Base-by-base conservation (phyloP, 2,329 filamentous ascomycete species). In the Aspergillus sp. region DNA sequence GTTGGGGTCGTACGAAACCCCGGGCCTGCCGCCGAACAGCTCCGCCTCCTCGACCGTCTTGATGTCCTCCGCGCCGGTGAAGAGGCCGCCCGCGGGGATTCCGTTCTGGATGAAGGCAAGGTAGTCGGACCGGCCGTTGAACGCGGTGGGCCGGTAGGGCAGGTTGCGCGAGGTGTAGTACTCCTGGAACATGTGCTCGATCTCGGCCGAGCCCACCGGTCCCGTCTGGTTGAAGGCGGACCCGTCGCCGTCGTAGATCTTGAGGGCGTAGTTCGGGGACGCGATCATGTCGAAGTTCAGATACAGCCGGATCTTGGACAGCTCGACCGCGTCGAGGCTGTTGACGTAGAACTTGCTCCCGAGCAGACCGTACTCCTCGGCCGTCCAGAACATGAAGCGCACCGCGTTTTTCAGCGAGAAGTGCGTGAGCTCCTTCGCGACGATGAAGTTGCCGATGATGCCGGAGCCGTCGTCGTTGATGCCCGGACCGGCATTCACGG, bases 391-490 rank as follows among this genome's bases (percentile, higher is more conserved):
- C 11, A 59, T 64, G 19, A 86, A 84, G 53, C 80, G 80, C 10
- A 71, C 72, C 2, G 67, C 72, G 57, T 88, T 82, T 42, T 75
- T 82, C 22, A 82, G 76, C 32, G 78, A 73, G 66, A 82, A 89
- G 32, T 84, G 69, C 68, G 75, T 43, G 67, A 88, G 39, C 66
- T 69, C 67, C 15, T 69, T 67, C 7, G 76, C 76, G 17, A 77
- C 63, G 32, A 75, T 73, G 6, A 80, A 63, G 31, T 78, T 63
- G 15, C 68, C 68, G 40, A 77, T 69, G 20, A 71, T 75, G 34
- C 82, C 82, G 3, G 77, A 79, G 29, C 82, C 82, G 48, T 86
- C 80, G 45, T 86, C 82, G 55, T 86, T 86, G 67, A 86, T 85
- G 13, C 82, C 82, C 2, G 76, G 75, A 0, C 76, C 76, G 3